Conservation (phyloP, 78 protist species). For the Emiliania huxleyi region DNA sequence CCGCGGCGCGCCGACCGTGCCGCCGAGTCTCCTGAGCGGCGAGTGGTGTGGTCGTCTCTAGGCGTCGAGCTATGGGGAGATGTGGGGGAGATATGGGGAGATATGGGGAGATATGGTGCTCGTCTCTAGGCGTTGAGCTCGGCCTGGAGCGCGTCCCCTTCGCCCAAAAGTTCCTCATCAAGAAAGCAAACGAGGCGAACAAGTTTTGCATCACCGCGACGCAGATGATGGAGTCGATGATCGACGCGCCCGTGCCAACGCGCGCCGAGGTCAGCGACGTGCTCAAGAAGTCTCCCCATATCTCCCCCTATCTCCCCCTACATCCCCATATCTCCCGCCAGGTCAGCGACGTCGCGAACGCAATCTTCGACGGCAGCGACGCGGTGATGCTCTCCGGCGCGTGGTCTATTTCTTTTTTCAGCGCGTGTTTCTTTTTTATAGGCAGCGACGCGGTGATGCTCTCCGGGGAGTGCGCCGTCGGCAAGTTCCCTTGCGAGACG, state of each 20-base stretch:
- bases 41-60: no score
- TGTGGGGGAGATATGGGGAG: no score
- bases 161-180: conserved; percentile 87
- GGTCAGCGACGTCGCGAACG: conserved; percentile 59
- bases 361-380: conserved; percentile 74
- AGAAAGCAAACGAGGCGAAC: conserved; percentile 66
- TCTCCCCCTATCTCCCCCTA: no score
- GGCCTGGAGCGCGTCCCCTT: conserved; percentile 76
- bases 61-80: no score
- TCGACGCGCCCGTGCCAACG: no score
- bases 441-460: conserved; percentile 93
- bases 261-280: no score
- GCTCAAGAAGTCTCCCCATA: neutral
- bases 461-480: conserved; percentile 75
- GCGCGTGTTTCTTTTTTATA: conserved; percentile 87
- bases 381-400: conserved; percentile 26
- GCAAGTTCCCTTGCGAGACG: conserved; percentile 49
- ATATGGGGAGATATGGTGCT: no score
- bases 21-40: no score
- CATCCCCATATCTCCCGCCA: no score
- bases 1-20: no score
- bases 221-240: conserved; percentile 91
- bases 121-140: conserved; percentile 92
- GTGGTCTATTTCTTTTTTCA: conserved; percentile 88
- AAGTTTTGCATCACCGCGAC: conserved; percentile 93